These are phyloP conservation scores for Hymenoscyphus fructigenus DNA, from an alignment of 2,329 filamentous ascomycete genomes.

Conservation along the genomic window DNA sequence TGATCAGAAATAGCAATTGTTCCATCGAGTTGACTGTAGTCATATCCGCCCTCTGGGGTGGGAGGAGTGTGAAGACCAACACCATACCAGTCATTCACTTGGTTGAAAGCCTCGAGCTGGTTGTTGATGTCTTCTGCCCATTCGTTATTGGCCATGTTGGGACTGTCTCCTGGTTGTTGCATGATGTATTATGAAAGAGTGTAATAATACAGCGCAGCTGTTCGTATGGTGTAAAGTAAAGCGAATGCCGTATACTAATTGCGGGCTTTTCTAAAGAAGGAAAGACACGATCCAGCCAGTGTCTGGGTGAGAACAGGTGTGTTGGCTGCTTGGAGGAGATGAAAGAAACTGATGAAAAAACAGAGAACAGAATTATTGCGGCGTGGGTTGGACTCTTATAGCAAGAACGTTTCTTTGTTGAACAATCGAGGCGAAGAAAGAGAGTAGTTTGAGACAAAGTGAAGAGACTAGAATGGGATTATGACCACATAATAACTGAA, in stretches of 20 bases:
- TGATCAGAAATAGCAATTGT: not conserved
- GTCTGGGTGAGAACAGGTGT: not conserved
- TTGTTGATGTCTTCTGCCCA: not conserved
- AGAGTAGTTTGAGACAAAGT: not conserved
- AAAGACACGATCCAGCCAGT: conserved; percentile 2
- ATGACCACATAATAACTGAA: not conserved
- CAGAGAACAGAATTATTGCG: conserved; percentile 1
- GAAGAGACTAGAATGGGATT: not conserved
- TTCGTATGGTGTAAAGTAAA: not conserved
- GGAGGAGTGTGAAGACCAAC: not conserved
- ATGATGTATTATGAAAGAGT: not conserved
- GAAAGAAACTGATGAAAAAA: conserved; percentile 4
- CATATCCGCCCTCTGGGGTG: not conserved
- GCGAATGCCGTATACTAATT: not conserved
- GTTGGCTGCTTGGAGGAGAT: not conserved
- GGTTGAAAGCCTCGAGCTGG: not conserved
- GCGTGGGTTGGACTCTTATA: conserved; percentile 2
- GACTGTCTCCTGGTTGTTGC: not conserved
- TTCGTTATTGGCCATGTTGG: not conserved
- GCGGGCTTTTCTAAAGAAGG: not conserved
- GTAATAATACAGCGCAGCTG: not conserved
- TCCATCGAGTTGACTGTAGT: not conserved
- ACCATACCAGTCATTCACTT: not conserved
- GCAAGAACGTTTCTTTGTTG: conserved; percentile 2
- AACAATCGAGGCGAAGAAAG: conserved; percentile 1